phyloP scores from a whole-genome alignment of 257 asterid genomes.

The Paraleonurus japonicus region DNA sequence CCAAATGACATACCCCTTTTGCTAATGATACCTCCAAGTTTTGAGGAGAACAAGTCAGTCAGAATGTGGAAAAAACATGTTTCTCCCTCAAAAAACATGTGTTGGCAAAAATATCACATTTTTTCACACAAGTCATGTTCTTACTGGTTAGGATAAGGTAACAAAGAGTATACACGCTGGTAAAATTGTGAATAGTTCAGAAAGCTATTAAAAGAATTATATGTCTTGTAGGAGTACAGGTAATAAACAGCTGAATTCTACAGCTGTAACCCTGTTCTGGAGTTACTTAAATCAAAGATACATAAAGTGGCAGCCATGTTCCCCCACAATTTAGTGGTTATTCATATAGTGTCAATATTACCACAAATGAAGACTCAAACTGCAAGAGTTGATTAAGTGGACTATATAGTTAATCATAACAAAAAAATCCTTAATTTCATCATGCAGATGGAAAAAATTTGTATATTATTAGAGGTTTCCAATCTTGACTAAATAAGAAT shows the following conservation, averaged over 20 bases:
- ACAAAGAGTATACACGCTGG: neutral
- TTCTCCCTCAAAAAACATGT: neutral
- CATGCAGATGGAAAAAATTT: neutral
- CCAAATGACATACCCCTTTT: neutral
- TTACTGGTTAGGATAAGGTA: neutral
- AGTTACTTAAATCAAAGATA: neutral
- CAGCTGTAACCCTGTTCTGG: neutral
- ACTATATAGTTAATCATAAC: neutral
- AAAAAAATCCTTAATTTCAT: neutral
- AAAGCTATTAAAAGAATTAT: neutral
- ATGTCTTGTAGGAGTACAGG: neutral
- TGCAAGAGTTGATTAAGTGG: conserved; percentile 1
- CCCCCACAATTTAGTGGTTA: neutral
- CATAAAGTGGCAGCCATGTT: neutral
- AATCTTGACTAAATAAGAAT: conserved; percentile 4
- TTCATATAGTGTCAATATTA: neutral
- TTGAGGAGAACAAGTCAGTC: neutral
- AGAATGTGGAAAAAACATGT: neutral
- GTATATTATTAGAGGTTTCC: neutral
- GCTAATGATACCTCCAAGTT: neutral
- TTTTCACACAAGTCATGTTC: no score
- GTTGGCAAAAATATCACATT: neutral
- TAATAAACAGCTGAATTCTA: neutral
- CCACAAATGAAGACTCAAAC: neutral
- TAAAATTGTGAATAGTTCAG: neutral